phyloP scores from a whole-genome alignment of 2,329 filamentous ascomycete species.

The Polychaeton citri region DNA sequence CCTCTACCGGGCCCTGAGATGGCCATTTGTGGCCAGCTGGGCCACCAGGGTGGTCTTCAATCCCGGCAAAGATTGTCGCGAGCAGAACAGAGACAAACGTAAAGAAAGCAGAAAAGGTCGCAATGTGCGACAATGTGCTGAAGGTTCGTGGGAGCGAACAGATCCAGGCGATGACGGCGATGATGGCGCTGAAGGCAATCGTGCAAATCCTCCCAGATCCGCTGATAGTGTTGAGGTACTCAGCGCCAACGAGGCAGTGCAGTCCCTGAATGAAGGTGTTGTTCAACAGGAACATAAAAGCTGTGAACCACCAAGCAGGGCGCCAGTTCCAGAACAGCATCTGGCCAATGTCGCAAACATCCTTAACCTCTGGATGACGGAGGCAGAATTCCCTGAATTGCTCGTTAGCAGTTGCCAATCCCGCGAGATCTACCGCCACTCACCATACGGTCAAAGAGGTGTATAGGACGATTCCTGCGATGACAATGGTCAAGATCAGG shows the following conservation, averaged over 20 bases:
- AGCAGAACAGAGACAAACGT: slow-evolving; percentile 82
- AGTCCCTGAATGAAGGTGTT: slow-evolving; percentile 80
- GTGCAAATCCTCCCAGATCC: slow-evolving; percentile 55
- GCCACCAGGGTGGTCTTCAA: slow-evolving; percentile 59
- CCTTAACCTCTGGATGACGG: slow-evolving; percentile 77
- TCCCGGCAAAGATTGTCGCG: slow-evolving; percentile 66
- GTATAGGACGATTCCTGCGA: slow-evolving; percentile 70
- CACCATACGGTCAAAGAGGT: slow-evolving; percentile 58
- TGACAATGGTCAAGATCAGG: slow-evolving; percentile 66
- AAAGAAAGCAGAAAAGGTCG: slow-evolving; percentile 67
- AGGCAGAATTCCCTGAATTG: slow-evolving; percentile 70
- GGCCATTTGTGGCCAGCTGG: slow-evolving; percentile 31
- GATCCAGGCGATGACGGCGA: slow-evolving; percentile 61
- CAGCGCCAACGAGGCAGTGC: slow-evolving; percentile 71
- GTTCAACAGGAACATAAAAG: slow-evolving; percentile 83
- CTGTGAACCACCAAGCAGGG: slow-evolving; percentile 53
- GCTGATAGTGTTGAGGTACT: slow-evolving; percentile 84
- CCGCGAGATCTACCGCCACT: too few species aligned
- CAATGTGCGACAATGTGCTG: slow-evolving; percentile 62
- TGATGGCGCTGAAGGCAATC: slow-evolving; percentile 63
- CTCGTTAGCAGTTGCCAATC: background rate
- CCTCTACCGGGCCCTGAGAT: slow-evolving; percentile 46
- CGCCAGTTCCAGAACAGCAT: slow-evolving; percentile 80
- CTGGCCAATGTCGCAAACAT: slow-evolving; percentile 92
- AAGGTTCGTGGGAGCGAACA: slow-evolving; percentile 81